phyloP scores from a whole-genome alignment of 345 rosid genomes.

The Physaria fendleri region DNA sequence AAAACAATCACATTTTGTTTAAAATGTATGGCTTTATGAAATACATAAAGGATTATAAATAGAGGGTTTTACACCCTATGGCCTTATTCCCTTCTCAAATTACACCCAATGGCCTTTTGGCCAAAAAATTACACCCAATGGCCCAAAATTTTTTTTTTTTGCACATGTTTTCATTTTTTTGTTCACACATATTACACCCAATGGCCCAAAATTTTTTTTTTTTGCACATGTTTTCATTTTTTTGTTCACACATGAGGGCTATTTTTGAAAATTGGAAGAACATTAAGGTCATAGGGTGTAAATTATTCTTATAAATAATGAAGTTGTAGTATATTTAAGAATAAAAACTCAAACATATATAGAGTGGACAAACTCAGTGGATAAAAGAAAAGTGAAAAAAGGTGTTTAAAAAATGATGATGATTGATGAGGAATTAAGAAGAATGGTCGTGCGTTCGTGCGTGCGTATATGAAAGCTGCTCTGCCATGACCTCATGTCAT shows the following conservation, averaged over 20 bases:
- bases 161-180: too few relatives aligned
- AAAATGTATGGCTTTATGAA: too few relatives aligned
- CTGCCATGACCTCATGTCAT: conserved; percentile 17
- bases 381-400: neutral
- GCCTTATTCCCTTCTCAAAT: too few relatives aligned
- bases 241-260: too few relatives aligned
- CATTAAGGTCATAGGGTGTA: neutral
- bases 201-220: too few relatives aligned
- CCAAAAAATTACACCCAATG: too few relatives aligned
- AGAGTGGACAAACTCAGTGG: neutral
- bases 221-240: too few relatives aligned
- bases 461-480: conserved; percentile 23
- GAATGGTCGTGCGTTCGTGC: conserved; percentile 32
- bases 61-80: neutral
- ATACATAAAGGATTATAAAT: too few relatives aligned
- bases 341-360: neutral
- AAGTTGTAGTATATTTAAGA: neutral
- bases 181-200: too few relatives aligned
- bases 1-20: neutral
- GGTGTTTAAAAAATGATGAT: neutral
- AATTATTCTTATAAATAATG: neutral
- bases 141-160: too few relatives aligned
- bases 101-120: too few relatives aligned
- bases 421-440: conserved; percentile 11
- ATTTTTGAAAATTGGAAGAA: too few relatives aligned